Conservation (phyloP, 78 protist genomes). For the Dictyostelium intermedium region DNA sequence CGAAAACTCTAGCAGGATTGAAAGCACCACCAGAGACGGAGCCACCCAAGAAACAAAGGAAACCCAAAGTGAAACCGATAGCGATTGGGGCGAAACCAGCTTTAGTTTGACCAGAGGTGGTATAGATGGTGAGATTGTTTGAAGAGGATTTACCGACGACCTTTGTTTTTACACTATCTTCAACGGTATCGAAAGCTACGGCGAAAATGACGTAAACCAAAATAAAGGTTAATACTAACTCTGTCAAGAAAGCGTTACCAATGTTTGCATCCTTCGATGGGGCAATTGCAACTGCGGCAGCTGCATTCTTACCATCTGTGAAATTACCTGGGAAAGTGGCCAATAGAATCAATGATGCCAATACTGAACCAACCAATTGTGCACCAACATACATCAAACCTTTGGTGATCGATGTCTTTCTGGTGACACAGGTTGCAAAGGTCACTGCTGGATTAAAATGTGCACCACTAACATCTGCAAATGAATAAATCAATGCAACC, state of each 20-base stretch:
- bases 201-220: conserved; percentile 85
- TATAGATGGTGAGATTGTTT: conserved; percentile 80
- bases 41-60: conserved; percentile 80
- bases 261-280: conserved; percentile 37
- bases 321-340: conserved; percentile 71
- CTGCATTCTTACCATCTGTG: not conserved
- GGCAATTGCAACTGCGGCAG: conserved; percentile 9
- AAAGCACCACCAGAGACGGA: conserved; percentile 84
- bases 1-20: conserved; percentile 81
- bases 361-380: conserved; percentile 67
- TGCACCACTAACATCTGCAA: conserved; percentile 79
- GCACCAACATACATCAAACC: conserved; percentile 73
- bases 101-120: conserved; percentile 73
- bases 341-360: conserved; percentile 25
- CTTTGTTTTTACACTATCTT: conserved; percentile 51
- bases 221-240: conserved; percentile 62
- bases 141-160: conserved; percentile 36
- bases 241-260: conserved; percentile 66
- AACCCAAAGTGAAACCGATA: conserved; percentile 86
- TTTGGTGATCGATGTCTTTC: conserved; percentile 67
- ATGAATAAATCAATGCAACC: conserved; percentile 75
- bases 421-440: conserved; percentile 59
- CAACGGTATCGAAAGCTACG: conserved; percentile 77
- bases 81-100: conserved; percentile 86
- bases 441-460: conserved; percentile 17